These are phyloP conservation scores for Taxillus chinensis DNA, from an alignment of 164 flowering plant genomes.

Conservation along the genomic window DNA sequence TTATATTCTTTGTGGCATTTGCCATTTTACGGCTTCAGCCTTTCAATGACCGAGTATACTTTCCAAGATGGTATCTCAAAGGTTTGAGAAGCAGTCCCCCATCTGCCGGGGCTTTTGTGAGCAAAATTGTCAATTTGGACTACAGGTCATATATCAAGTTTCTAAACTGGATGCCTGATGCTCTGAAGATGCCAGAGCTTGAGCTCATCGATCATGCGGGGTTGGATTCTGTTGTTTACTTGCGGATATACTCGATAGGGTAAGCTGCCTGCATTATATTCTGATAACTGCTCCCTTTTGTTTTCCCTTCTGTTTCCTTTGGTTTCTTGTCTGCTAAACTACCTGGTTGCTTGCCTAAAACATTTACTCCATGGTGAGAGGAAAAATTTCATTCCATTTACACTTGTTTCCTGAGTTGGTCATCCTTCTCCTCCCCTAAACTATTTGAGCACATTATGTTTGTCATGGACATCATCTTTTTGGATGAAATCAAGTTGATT, in stretches of 20 bases:
- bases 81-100: constrained; percentile 48
- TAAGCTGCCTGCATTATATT: constrained; percentile 9
- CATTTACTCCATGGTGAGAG: too few species aligned
- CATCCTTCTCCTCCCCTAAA: too few species aligned
- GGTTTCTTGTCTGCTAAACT: neutral
- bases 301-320: neutral
- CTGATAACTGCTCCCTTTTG: neutral
- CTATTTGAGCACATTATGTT: too few species aligned
- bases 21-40: constrained; percentile 63
- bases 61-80: constrained; percentile 65
- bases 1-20: constrained; percentile 45
- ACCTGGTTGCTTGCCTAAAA: too few species aligned
- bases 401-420: too few species aligned
- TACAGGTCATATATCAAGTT: constrained; percentile 43
- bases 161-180: constrained; percentile 67
- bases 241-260: constrained; percentile 68
- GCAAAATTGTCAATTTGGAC: constrained; percentile 53
- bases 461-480: too few species aligned
- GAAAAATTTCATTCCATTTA: too few species aligned
- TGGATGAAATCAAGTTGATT: too few species aligned
- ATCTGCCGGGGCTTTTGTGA: constrained; percentile 32
- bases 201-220: constrained; percentile 77
- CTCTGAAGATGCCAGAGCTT: constrained; percentile 59
- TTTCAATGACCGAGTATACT: constrained; percentile 61
- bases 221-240: constrained; percentile 69